Percentiles rank a stretch among this genome's conserved stretches.
Conservation (phyloP, 2,329 filamentous ascomycete species). For the Fusarium nurragi region DNA sequence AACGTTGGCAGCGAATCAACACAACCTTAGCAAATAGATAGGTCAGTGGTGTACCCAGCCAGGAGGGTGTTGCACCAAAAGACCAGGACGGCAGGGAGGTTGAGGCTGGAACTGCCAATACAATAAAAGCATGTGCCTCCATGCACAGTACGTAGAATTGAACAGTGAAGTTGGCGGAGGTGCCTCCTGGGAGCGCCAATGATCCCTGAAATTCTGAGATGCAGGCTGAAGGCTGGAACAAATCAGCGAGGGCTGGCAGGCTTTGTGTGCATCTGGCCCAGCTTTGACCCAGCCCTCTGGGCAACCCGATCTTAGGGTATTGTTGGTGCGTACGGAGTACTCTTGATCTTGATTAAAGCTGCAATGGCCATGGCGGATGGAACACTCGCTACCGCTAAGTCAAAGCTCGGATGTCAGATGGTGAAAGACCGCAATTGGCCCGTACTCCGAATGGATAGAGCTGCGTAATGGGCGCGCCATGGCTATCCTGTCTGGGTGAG, state of each 20-base stretch:
- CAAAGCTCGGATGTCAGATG: conserved; percentile 22
- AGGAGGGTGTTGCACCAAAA: conserved; percentile 31
- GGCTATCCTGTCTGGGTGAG: conserved; percentile 30
- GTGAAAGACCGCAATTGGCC: conserved; percentile 18
- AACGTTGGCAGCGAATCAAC: conserved; percentile 18
- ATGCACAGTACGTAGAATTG: conserved; percentile 1
- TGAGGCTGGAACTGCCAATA: conserved; percentile 33
- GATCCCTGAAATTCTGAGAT: conserved; percentile 21
- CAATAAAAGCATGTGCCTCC: conserved; percentile 2
- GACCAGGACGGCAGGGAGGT: conserved; percentile 14
- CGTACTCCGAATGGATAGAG: neutral
- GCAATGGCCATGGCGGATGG: conserved; percentile 15
- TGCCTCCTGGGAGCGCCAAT: conserved; percentile 4
- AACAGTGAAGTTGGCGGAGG: conserved; percentile 1
- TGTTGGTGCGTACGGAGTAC: conserved; percentile 3
- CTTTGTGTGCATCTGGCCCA: conserved; percentile 26
- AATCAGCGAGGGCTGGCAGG: conserved; percentile 20
- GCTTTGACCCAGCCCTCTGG: conserved; percentile 30
- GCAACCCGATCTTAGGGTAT: conserved; percentile 13
- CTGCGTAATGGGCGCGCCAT: conserved; percentile 20
- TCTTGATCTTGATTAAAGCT: conserved; percentile 17
- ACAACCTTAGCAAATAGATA: conserved; percentile 19
- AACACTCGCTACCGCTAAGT: conserved; percentile 21
- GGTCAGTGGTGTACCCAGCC: conserved; percentile 25
- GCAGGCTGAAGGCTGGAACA: conserved; percentile 21